Conservation (phyloP, 768 basidiomycete genomes). For the Mycena galericulata region DNA sequence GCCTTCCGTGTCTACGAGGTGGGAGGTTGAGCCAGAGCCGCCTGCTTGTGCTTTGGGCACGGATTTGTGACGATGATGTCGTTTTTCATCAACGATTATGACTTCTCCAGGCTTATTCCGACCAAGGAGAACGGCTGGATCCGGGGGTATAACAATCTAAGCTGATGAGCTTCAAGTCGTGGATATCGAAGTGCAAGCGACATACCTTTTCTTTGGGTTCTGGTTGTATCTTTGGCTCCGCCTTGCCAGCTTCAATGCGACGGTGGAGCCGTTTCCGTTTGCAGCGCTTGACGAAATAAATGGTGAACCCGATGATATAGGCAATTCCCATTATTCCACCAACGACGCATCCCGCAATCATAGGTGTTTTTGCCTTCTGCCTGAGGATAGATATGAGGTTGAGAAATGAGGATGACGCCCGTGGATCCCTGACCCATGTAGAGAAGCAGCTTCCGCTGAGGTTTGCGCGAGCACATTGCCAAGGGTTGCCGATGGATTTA, state of each 20-base stretch:
- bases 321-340: conserved; percentile 63
- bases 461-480: conserved; percentile 29
- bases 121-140: conserved; percentile 73
- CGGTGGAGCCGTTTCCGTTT: conserved; percentile 60
- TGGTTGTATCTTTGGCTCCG: conserved; percentile 53
- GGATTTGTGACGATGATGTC: conserved; percentile 28
- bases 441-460: conserved; percentile 54
- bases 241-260: conserved; percentile 56
- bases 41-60: conserved; percentile 7
- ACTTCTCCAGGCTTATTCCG: conserved; percentile 55
- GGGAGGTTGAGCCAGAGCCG: conserved; percentile 29
- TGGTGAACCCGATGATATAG: conserved; percentile 67
- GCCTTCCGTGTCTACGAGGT: conserved; percentile 27
- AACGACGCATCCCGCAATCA: conserved; percentile 70
- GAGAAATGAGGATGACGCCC: not conserved
- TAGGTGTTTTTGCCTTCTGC: conserved; percentile 67
- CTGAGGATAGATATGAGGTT: conserved; percentile 42
- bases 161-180: too few relatives aligned
- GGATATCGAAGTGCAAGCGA: too few relatives aligned
- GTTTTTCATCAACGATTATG: conserved; percentile 34
- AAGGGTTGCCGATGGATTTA: conserved; percentile 18
- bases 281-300: conserved; percentile 68
- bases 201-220: conserved; percentile 50
- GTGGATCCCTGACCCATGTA: conserved; percentile 49
- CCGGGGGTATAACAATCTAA: conserved; percentile 67